Percentiles rank a stretch among this genome's conserved stretches.
These are phyloP conservation scores for Russula sp. DNA, from an alignment of 768 basidiomycete genomes.

Conservation along the genomic window DNA sequence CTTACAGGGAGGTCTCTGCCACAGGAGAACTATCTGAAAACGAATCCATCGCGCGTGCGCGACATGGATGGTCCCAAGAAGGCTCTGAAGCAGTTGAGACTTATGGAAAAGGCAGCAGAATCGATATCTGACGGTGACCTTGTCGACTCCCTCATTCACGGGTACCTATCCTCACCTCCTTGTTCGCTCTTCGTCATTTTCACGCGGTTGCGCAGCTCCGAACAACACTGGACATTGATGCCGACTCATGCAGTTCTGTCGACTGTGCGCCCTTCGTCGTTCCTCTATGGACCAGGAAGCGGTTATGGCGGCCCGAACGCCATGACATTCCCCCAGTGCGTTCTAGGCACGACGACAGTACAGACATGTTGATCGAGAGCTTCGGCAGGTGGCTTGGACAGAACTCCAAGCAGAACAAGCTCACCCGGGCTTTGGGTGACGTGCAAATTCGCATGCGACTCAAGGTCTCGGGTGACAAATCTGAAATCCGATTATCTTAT, in stretches of 20 bases:
- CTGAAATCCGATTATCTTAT: slow-evolving; percentile 88
- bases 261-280: slow-evolving; percentile 81
- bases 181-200: background rate
- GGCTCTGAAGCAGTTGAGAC: slow-evolving; percentile 61
- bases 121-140: slow-evolving; percentile 94
- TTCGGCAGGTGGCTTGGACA: slow-evolving; percentile 86
- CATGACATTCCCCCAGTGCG: slow-evolving; percentile 81
- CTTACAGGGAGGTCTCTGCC: background rate
- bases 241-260: slow-evolving; percentile 91
- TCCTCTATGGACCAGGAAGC: slow-evolving; percentile 65
- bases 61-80: slow-evolving; percentile 58
- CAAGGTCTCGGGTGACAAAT: slow-evolving; percentile 83
- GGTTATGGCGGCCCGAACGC: slow-evolving; percentile 62
- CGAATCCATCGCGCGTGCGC: slow-evolving; percentile 57
- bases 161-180: slow-evolving; percentile 42
- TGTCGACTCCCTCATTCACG: slow-evolving; percentile 89
- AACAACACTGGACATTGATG: slow-evolving; percentile 96
- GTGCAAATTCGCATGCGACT: slow-evolving; percentile 95
- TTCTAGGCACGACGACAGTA: slow-evolving; percentile 12
- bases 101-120: slow-evolving; percentile 85
- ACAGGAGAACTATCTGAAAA: slow-evolving; percentile 93
- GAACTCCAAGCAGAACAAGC: slow-evolving; percentile 88
- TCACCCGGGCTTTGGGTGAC: slow-evolving; percentile 74
- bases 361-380: background rate
- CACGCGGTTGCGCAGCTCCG: slow-evolving; percentile 45